These are phyloP conservation scores for Solanum chiquidenum DNA, from an alignment of 257 asterid genomes.

Conservation along the genomic window DNA sequence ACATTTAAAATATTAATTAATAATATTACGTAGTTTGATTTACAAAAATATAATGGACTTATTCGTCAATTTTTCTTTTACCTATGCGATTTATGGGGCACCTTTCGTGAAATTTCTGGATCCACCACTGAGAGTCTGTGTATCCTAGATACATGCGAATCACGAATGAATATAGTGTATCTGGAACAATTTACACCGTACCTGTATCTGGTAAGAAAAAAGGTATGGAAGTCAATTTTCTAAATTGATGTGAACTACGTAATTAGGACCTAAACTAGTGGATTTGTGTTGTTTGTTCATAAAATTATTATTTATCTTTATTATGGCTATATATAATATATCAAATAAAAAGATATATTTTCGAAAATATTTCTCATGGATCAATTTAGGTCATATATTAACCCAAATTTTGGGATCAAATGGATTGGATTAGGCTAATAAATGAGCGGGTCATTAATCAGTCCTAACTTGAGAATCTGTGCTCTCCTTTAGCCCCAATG, in stretches of 20 bases:
- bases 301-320: background rate
- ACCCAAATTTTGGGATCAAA: background rate
- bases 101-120: background rate
- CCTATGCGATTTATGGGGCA: background rate
- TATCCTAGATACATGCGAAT: background rate
- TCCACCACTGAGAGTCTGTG: background rate
- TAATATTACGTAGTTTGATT: background rate
- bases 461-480: background rate
- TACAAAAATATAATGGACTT: background rate
- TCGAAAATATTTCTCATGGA: too few relatives aligned
- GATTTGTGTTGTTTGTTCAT: background rate
- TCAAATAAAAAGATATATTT: background rate
- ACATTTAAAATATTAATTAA: too few relatives aligned
- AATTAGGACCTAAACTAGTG: background rate
- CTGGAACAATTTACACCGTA: background rate
- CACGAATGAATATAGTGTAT: background rate
- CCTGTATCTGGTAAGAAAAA: too few relatives aligned
- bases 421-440: background rate
- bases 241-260: background rate
- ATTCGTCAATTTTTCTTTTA: background rate
- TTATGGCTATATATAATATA: too few relatives aligned
- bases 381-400: background rate
- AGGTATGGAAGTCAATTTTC: background rate
- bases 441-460: background rate
- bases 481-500: background rate